A percentile compares a stretch with the other conserved stretches of the same genome.
These are phyloP conservation scores for Chlamydomonas reinhardtii DNA, from an alignment of 163 green algal genomes.

Conservation along the genomic window DNA sequence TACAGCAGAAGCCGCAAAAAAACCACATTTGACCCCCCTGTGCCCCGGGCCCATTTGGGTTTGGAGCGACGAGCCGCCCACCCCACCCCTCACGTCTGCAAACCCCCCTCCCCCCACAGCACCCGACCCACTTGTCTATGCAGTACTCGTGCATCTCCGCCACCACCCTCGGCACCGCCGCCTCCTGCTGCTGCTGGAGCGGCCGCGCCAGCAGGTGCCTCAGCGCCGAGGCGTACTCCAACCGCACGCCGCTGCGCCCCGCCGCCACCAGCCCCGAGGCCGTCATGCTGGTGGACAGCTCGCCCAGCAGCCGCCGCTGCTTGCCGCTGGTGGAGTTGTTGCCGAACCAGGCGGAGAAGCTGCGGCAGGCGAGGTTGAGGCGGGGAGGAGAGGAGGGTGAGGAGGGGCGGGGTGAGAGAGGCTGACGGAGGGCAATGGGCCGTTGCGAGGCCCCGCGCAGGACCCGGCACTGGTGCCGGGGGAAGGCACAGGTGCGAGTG, in stretches of 20 bases:
- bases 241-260: constrained; percentile 62
- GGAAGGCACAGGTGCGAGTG: too few relatives aligned
- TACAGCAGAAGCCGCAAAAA: too few relatives aligned
- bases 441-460: too few relatives aligned
- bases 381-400: not conserved
- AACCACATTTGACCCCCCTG: too few relatives aligned
- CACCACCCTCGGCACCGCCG: constrained; percentile 55
- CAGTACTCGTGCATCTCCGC: constrained; percentile 79
- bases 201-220: constrained; percentile 69
- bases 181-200: constrained; percentile 62
- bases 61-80: too few relatives aligned
- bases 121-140: constrained; percentile 62
- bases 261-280: constrained; percentile 47
- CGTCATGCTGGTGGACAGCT: constrained; percentile 89
- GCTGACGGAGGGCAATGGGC: not conserved
- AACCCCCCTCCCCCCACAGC: not conserved
- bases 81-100: too few relatives aligned
- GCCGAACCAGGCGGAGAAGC: constrained; percentile 96
- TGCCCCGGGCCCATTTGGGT: too few relatives aligned
- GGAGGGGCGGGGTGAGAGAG: not conserved
- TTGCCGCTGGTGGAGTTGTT: constrained; percentile 89
- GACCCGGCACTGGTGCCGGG: too few relatives aligned
- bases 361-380: constrained; percentile 36
- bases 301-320: constrained; percentile 89
- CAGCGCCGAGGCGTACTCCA: constrained; percentile 83